A percentile compares a stretch with the other conserved stretches of the same genome.
phyloP scores from a whole-genome alignment of 2,329 filamentous ascomycete genomes.

The Colletotrichum sp. region DNA sequence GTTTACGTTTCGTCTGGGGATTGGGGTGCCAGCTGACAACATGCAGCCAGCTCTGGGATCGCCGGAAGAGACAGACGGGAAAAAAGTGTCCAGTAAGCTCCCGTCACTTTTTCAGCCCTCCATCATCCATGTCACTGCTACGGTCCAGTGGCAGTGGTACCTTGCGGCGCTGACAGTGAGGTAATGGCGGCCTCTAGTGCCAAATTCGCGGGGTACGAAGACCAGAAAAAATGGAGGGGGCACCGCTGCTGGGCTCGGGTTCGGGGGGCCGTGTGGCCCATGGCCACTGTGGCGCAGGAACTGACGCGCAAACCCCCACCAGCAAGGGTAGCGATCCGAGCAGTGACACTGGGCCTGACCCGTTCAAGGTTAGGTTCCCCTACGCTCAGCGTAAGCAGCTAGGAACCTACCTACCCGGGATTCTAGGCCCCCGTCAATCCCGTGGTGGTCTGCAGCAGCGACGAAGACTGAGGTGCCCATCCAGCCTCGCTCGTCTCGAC shows the following conservation, averaged over 20 bases:
- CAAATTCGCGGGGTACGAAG: neutral
- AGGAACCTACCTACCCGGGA: neutral
- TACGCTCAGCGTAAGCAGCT: neutral
- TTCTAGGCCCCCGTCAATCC: neutral
- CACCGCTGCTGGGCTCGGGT: neutral
- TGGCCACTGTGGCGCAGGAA: conserved; percentile 13
- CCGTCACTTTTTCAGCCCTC: neutral
- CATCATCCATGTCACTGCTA: neutral
- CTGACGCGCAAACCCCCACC: conserved; percentile 13
- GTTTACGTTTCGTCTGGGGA: neutral
- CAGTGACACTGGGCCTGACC: neutral
- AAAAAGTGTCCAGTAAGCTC: neutral
- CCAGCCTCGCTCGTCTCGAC: neutral
- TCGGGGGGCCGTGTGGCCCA: neutral
- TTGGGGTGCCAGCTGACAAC: neutral
- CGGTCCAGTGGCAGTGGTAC: neutral
- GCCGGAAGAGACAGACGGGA: neutral
- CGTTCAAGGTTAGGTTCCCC: neutral
- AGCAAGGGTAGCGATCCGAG: conserved; percentile 1
- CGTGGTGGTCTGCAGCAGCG: neutral
- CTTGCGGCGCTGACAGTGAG: conserved; percentile 1
- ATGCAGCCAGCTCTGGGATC: neutral
- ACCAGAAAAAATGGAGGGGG: neutral
- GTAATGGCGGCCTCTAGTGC: neutral
- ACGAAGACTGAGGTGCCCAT: neutral